Evolutionary conservation across 441 rosid genomes (phyloP), one percentile per base, ranked within the genome.

Genomic region (Heliophila coronopifolia): DNA sequence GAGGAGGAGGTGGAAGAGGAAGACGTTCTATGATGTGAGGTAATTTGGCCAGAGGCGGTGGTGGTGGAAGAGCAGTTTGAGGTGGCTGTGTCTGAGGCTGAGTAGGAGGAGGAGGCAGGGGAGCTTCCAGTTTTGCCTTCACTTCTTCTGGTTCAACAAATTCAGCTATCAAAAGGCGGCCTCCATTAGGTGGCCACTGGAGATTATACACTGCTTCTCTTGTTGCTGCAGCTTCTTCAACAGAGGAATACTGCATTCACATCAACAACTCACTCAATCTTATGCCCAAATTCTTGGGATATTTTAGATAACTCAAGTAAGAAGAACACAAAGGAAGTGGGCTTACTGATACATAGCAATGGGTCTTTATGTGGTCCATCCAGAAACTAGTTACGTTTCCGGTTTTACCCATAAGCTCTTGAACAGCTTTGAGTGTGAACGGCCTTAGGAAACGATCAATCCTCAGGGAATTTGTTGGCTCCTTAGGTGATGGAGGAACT

Each of bases 301-400:
- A 30, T 27, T 28, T 37, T n/a, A 52, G 6, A 45, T 46, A 10
- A 30, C 0, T 30, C 36, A 45, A 38, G 13, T 13, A 4, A 1
- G 8, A 38, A 17, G 24, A 37, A 37, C 26, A 36, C 30, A 25
- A 35, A 11, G 61, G 22, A 52, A 41, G 36, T 42, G 8, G 45
- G 15, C 92, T 78, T 78, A 92, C 99, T 31, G 81, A 74, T 30
- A 85, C 86, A 48, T 71, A 92, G 78, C 99, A 91, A 71, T 91
- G 98, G 32, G 98, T 91, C 75, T 91, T 91, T 47, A 91, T 91
- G 33, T 83, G 75, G 52, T 92, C 97, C 99, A 92, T 92, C 99
- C 99, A 92, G 77, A 92, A 92, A 65, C 76, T 73, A 18, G 72
- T 62, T 28, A 88, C 75, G 10, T 52, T 71, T 58, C 99, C 99